Evolutionary conservation across 129 eudicot species (phyloP).

Genomic region (carrot (Daucus carota)): DNA sequence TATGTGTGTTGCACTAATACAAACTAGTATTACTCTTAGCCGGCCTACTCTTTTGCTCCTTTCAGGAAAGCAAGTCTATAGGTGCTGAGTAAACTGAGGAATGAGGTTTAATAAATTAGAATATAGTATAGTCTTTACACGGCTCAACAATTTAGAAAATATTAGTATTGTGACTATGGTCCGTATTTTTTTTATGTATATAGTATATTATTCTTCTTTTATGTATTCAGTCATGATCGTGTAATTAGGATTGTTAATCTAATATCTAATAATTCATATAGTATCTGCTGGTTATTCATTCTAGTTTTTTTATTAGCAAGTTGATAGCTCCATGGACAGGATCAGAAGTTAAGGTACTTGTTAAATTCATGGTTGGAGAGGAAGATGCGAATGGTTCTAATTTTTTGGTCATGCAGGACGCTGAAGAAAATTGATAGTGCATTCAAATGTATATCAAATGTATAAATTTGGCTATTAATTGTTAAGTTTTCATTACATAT

Average conservation of each 20-base stretch:
- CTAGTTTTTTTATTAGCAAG: too few relatives aligned
- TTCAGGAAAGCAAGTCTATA: constrained; percentile 82
- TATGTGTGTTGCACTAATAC: background rate
- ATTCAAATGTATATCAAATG: too few relatives aligned
- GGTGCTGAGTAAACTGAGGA: constrained; percentile 99
- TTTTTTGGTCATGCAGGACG: too few relatives aligned
- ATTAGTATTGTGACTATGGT: constrained; percentile 41
- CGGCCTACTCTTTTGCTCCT: background rate
- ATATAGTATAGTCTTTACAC: constrained; percentile 36
- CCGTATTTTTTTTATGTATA: too few relatives aligned
- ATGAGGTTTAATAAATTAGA: constrained; percentile 67
- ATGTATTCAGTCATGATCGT: too few relatives aligned
- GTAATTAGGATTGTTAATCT: too few relatives aligned
- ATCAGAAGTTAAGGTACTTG: constrained; percentile 46
- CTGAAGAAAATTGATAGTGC: too few relatives aligned
- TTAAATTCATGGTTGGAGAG: constrained; percentile 57
- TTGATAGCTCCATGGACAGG: constrained; percentile 73
- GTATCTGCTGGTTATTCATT: too few relatives aligned
- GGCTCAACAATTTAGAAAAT: constrained; percentile 63
- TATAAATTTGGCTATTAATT: too few relatives aligned
- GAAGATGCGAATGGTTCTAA: constrained; percentile 70
- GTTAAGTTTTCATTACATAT: too few relatives aligned
- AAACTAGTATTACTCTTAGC: background rate
- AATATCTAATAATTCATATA: too few relatives aligned
- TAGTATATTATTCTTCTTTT: too few relatives aligned